These are phyloP conservation scores for Claviceps capensis DNA, from an alignment of 2,329 filamentous ascomycete genomes.

Conservation along the genomic window DNA sequence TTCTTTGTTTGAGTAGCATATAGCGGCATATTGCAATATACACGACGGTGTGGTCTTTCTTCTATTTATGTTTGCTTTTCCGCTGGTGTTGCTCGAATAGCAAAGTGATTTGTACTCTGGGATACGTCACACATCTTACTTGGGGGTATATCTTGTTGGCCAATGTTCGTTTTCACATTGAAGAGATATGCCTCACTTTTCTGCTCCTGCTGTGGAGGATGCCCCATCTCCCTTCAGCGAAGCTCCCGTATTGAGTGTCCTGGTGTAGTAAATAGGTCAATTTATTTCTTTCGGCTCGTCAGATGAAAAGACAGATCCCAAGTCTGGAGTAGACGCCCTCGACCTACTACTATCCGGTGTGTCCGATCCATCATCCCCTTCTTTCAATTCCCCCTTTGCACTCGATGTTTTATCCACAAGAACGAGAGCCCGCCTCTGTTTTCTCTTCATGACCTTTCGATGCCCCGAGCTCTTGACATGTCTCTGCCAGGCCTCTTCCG, in stretches of 20 bases:
- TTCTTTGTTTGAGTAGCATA: background rate
- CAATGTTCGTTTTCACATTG: no score
- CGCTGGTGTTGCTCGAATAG: background rate
- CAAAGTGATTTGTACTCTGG: no score
- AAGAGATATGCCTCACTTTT: no score
- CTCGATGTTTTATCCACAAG: slow-evolving; percentile 11
- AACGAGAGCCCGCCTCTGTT: slow-evolving; percentile 24
- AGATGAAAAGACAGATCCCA: slow-evolving; percentile 16
- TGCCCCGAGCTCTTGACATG: slow-evolving; percentile 25
- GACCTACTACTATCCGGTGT: slow-evolving; percentile 1
- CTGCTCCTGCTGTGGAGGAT: no score
- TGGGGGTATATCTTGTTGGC: no score
- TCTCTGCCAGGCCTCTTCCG: slow-evolving; percentile 33
- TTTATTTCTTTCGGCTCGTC: background rate
- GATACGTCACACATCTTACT: background rate
- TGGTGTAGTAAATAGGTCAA: no score
- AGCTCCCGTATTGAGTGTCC: no score
- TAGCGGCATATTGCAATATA: background rate
- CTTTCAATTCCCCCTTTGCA: background rate
- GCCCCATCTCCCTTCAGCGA: no score
- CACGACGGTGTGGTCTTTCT: background rate
- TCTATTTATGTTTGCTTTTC: background rate
- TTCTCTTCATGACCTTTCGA: slow-evolving; percentile 19
- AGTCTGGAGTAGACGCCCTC: slow-evolving; percentile 13
- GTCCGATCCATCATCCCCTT: background rate